Conservation (phyloP, 345 rosid species). For the Jatropha curcas region DNA sequence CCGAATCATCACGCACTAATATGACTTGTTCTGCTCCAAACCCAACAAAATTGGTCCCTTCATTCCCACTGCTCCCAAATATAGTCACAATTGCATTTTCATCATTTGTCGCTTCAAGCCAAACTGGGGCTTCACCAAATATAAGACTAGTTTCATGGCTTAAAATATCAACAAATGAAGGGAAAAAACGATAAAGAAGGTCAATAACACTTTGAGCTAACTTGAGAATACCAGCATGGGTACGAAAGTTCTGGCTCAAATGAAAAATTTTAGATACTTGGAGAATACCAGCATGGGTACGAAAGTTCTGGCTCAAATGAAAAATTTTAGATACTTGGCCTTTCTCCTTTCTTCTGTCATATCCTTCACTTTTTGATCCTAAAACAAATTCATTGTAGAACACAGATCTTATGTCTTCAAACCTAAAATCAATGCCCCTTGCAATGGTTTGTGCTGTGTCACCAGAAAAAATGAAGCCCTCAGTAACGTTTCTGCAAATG, state of each 20-base stretch:
- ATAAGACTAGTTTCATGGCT: conserved; percentile 41
- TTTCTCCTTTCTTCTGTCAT: conserved; percentile 25
- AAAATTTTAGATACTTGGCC: conserved; percentile 39
- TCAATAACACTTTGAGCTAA: conserved; percentile 56
- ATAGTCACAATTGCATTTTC: conserved; percentile 42
- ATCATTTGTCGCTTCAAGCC: conserved; percentile 36
- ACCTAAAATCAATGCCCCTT: conserved; percentile 49
- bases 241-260: too few relatives aligned
- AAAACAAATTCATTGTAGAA: conserved; percentile 46
- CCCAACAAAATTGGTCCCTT: conserved; percentile 28
- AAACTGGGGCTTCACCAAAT: conserved; percentile 50
- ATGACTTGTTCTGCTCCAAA: conserved; percentile 59
- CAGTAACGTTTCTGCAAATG: conserved; percentile 40
- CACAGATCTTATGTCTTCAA: conserved; percentile 49
- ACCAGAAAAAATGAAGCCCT: conserved; percentile 55
- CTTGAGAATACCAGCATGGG: conserved; percentile 47
- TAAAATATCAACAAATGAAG: conserved; percentile 36
- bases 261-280: too few relatives aligned
- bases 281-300: conserved; percentile 54
- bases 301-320: conserved; percentile 53
- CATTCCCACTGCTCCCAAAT: conserved; percentile 36
- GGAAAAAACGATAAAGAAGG: conserved; percentile 48
- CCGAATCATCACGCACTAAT: conserved; percentile 45
- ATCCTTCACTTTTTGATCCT: conserved; percentile 15
- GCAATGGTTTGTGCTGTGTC: conserved; percentile 59